Base-by-base conservation (phyloP, 169 alveolate species). In the Eimeria maxima region DNA sequence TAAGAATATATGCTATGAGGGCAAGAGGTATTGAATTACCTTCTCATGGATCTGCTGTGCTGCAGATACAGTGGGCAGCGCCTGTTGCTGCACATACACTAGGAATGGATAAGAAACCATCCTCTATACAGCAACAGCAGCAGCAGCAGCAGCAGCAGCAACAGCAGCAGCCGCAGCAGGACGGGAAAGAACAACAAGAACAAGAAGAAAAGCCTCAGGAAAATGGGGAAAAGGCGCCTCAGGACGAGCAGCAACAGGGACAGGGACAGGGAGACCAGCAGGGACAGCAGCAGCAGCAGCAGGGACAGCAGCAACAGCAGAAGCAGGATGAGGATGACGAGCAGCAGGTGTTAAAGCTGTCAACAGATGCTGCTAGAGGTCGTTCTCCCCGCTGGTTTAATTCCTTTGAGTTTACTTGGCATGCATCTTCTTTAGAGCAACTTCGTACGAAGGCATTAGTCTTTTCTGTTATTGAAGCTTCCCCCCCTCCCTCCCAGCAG, bases 251-350 rank as follows among this genome's bases (percentile, higher is more conserved):
- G 63, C 63, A 53, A 53, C 63, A 53, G 18, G n/a, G n/a, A n/a
- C 63, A 53, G n/a, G n/a, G n/a, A 16, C 63, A 53, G 63, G 22
- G 18, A 53, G 22, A 53, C 22, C 22, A 53, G 22, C 22, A 53
- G 22, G 18, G 18, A 53, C 63, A 53, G 69, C 69, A 60, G 69
- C n/a, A 60, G 18, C n/a, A 60, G 2, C 27, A 60, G 69, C 69
- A 81, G 90, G 74, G 53, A n/a, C 71, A 47, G 90, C 65, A 81
- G 73, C 55, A 76, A 65, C 67, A 45, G 71, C 74, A 81, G 71
- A 10, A 53, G 4, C 74, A 69, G 16, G 50, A 69, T 11, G 80
- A 69, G 18, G 80, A 69, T 7, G 80, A 8, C 0, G 74, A 27
- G 73, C 42, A 38, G 74, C 47, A 47, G 45, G 71, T 20, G 73